Evolutionary conservation across 352 stramenopile genomes (phyloP).

Genomic region (Plasmopara viticola): DNA sequence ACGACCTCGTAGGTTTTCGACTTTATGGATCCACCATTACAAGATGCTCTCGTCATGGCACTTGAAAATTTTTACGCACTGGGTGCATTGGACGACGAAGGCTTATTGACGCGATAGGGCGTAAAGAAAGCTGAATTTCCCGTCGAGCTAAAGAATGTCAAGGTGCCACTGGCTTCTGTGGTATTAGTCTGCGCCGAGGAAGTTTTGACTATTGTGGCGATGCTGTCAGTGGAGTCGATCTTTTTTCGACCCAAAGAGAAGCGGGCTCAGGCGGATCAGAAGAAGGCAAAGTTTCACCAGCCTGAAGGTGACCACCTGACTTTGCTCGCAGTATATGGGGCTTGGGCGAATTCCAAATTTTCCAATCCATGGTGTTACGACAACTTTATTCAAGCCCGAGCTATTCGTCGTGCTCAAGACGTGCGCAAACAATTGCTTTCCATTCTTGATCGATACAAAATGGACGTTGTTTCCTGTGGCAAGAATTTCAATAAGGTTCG

Average conservation of each 20-base stretch:
- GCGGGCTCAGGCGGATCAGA: slow-evolving; percentile 97
- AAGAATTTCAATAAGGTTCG: slow-evolving; percentile 97
- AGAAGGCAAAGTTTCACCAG: slow-evolving; percentile 99
- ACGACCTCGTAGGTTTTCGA: slow-evolving; percentile 99
- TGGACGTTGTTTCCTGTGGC: slow-evolving; percentile 95
- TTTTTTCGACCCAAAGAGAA: slow-evolving; percentile 99
- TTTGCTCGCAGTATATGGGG: slow-evolving; percentile 96
- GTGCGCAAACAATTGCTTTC: slow-evolving; percentile 98
- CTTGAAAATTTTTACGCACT: slow-evolving; percentile 97
- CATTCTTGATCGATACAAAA: slow-evolving; percentile 98
- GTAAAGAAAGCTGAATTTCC: slow-evolving; percentile 99
- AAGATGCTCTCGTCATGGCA: slow-evolving; percentile 95
- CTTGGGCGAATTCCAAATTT: slow-evolving; percentile 97
- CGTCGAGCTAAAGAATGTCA: slow-evolving; percentile 97
- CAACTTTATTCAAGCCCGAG: slow-evolving; percentile 97
- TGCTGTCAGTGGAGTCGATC: slow-evolving; percentile 98
- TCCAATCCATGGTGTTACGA: slow-evolving; percentile 99
- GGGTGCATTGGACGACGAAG: slow-evolving; percentile 97
- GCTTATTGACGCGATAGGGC: slow-evolving; percentile 86
- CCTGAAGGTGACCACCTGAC: slow-evolving; percentile 98
- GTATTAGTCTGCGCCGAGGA: slow-evolving; percentile 98
- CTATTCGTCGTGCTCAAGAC: slow-evolving; percentile 95
- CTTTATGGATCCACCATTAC: slow-evolving; percentile 98
- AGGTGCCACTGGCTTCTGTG: slow-evolving; percentile 97
- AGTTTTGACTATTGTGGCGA: slow-evolving; percentile 98